Percentiles rank a stretch among this genome's conserved stretches.
These are phyloP conservation scores for Prosopis cineraria DNA, from an alignment of 306 rosid genomes.

Conservation along the genomic window DNA sequence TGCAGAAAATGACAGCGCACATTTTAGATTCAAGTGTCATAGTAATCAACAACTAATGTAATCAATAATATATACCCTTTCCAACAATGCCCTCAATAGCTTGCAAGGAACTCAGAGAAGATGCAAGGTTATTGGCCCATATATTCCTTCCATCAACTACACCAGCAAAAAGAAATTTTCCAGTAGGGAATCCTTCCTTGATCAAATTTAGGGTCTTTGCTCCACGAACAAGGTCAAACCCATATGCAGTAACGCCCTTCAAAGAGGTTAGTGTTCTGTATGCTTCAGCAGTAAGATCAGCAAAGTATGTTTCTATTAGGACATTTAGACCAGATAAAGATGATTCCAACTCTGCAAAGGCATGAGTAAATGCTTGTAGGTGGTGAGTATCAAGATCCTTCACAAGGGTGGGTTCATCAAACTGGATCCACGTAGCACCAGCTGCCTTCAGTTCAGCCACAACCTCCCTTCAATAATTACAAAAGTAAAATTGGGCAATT, in stretches of 20 bases:
- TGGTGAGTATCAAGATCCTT: constrained; percentile 71
- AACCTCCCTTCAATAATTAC: constrained; percentile 62
- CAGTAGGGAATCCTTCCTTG: constrained; percentile 72
- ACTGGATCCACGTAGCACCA: constrained; percentile 85
- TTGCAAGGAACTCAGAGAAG: constrained; percentile 60
- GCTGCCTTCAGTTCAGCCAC: constrained; percentile 76
- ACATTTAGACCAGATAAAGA: constrained; percentile 70
- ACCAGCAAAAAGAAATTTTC: constrained; percentile 81
- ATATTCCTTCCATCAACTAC: constrained; percentile 90
- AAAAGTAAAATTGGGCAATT: constrained; percentile 13
- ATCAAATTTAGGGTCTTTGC: constrained; percentile 73
- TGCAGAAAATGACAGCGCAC: constrained; percentile 32
- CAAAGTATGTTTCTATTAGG: constrained; percentile 75
- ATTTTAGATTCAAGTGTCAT: constrained; percentile 27
- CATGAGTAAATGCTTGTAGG: constrained; percentile 64
- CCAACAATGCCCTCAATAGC: constrained; percentile 68
- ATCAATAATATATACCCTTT: constrained; percentile 50
- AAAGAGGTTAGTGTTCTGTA: constrained; percentile 71
- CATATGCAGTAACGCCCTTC: constrained; percentile 75
- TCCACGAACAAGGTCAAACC: constrained; percentile 88
- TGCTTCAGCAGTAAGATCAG: constrained; percentile 73
- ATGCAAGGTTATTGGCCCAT: constrained; percentile 80
- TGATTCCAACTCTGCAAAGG: constrained; percentile 69
- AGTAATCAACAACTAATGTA: neutral
- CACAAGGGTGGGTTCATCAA: constrained; percentile 85